Evolutionary conservation across 192 early-diverging fungal species (phyloP), one percentile per base, ranked within the genome.

Genomic region (Linnemannia elongata): DNA sequence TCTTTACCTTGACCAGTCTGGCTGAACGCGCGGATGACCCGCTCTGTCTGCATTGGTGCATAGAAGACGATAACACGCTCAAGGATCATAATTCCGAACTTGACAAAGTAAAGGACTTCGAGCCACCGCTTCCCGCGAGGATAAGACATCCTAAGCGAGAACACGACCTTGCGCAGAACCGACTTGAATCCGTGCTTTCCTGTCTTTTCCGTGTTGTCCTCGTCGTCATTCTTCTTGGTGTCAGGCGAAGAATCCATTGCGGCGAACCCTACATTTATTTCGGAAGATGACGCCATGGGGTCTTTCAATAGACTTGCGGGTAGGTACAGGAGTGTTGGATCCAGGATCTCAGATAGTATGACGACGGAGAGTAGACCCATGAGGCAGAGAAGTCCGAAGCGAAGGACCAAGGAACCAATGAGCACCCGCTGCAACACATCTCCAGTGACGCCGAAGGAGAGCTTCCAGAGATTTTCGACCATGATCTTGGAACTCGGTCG

Each of bases 1-100:
- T 55, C 54, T 10, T 41, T 70, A 35, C 69, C 69, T 70, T 35
- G 47, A 17, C 45, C 35, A 71, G 69, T 42, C 12, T 77, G 76
- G 7, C 63, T 69, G 47, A 78, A 49, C 17, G 47, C 39, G 18
- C 69, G 47, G 20, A 79, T 45, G n/a, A 79, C 30, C 0, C 77
- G 77, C 52, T 72, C 69, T 2, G 77, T 79, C 17, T 79, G 77
- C 20, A 79, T 24, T 2, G 77, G 77, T 3, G 71, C 52, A 20
- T 72, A 33, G 24, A 79, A 52, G 24, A 72, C 71, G 18, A 79
- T 38, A 7, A 9, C 33, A 9, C 77, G 77, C 15, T 57, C 69
- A 8, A 79, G 5, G 0, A 72, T 18, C 30, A 79, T 72, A 20
- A 79, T 27, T 4, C 70, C 15, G 8, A 72, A 24, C 47, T 71